A percentile compares a stretch with the other conserved stretches of the same genome.
Evolutionary conservation across 163 green algal species (phyloP).

Genomic region (Prototheca stagnorum): DNA sequence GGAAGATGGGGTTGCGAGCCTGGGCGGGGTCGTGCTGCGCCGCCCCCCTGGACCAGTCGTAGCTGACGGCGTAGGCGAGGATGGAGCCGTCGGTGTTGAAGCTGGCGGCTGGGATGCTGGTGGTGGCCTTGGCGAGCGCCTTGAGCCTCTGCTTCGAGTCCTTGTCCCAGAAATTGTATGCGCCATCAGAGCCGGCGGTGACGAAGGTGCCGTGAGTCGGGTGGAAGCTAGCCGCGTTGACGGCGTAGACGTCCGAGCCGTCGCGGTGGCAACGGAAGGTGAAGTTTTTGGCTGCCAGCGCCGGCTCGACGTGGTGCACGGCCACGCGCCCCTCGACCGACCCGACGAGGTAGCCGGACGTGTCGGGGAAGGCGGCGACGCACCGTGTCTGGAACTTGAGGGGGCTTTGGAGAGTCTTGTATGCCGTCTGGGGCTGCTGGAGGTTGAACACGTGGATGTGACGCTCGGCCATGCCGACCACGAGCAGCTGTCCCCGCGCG

Average conservation of each 20-base stretch:
- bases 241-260: slow-evolving; percentile 63
- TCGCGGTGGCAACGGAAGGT: slow-evolving; percentile 80
- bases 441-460: slow-evolving; percentile 72
- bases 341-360: slow-evolving; percentile 63
- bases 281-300: slow-evolving; percentile 58
- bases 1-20: slow-evolving; percentile 74
- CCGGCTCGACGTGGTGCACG: slow-evolving; percentile 86
- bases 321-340: slow-evolving; percentile 78
- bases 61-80: slow-evolving; percentile 78
- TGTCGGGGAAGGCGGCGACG: slow-evolving; percentile 57
- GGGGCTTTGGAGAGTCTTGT: slow-evolving; percentile 53
- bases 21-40: slow-evolving; percentile 56
- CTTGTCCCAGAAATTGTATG: slow-evolving; percentile 99
- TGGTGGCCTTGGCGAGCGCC: slow-evolving; percentile 30
- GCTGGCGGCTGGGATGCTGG: slow-evolving; percentile 41
- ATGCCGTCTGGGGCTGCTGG: slow-evolving; percentile 33
- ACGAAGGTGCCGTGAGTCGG: slow-evolving; percentile 80
- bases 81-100: slow-evolving; percentile 65
- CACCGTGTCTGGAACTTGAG: slow-evolving; percentile 78
- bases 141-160: slow-evolving; percentile 95
- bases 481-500: slow-evolving; percentile 63
- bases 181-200: slow-evolving; percentile 76
- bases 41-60: slow-evolving; percentile 84
- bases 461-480: slow-evolving; percentile 80
- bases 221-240: slow-evolving; percentile 92